A percentile compares a stretch with the other conserved stretches of the same genome.
Conservation (phyloP, 2,329 filamentous ascomycete species). For the Cordyceps farinosa region DNA sequence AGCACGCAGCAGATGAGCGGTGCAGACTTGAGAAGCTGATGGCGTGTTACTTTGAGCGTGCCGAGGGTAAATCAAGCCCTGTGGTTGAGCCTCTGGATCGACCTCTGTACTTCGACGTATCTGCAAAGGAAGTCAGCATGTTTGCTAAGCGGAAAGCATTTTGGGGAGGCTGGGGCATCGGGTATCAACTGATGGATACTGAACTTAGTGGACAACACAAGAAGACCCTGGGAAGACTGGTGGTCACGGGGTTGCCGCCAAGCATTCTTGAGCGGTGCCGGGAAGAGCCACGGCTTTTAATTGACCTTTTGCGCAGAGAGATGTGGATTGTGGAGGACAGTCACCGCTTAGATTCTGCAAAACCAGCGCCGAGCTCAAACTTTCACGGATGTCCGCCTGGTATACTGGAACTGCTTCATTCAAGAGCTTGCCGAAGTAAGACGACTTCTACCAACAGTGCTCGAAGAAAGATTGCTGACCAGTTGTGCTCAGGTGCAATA, state of each 20-base stretch:
- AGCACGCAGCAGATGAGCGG: slow-evolving; percentile 92
- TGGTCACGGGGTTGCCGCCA: slow-evolving; percentile 60
- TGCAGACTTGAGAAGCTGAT: slow-evolving; percentile 74
- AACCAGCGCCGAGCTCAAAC: slow-evolving; percentile 16
- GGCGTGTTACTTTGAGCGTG: slow-evolving; percentile 41
- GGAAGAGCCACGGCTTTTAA: slow-evolving; percentile 65
- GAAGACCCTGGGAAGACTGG: slow-evolving; percentile 32
- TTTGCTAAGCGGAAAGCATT: slow-evolving; percentile 51
- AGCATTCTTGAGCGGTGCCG: slow-evolving; percentile 74
- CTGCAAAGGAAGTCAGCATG: slow-evolving; percentile 55
- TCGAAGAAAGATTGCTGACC: slow-evolving; percentile 14
- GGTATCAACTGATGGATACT: slow-evolving; percentile 47
- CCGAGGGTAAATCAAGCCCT: slow-evolving; percentile 30
- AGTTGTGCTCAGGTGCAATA: slow-evolving; percentile 51
- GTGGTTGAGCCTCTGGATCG: slow-evolving; percentile 37
- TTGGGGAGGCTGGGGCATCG: slow-evolving; percentile 73
- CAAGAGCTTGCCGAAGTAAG: slow-evolving; percentile 68
- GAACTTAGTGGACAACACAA: background rate
- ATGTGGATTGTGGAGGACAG: slow-evolving; percentile 62
- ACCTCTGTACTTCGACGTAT: slow-evolving; percentile 63
- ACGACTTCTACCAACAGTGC: background rate
- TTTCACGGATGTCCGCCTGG: slow-evolving; percentile 70
- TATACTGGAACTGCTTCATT: slow-evolving; percentile 73
- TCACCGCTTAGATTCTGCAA: slow-evolving; percentile 4
- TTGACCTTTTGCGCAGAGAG: slow-evolving; percentile 71